Evolutionary conservation across 306 rosid genomes (phyloP).

Genomic region (Datisca glomerata): DNA sequence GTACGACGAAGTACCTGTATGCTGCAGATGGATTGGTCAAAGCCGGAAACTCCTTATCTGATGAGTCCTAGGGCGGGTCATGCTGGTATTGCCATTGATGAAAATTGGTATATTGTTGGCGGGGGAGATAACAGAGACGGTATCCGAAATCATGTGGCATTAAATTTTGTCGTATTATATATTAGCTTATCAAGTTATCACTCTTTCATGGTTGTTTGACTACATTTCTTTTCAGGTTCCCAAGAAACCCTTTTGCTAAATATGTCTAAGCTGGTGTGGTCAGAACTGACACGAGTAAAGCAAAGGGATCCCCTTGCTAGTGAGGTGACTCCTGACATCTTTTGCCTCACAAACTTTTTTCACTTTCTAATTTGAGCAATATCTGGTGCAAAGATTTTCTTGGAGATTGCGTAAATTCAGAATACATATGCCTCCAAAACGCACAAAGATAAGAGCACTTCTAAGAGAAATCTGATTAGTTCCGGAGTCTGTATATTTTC

Average conservation of each 20-base stretch:
- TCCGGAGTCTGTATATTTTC: too few relatives aligned
- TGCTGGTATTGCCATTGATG: constrained; percentile 68
- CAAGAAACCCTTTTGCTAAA: constrained; percentile 69
- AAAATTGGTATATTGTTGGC: constrained; percentile 83
- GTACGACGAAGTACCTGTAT: constrained; percentile 1
- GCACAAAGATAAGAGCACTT: too few relatives aligned
- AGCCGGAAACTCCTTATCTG: constrained; percentile 68
- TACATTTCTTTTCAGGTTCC: constrained; percentile 51
- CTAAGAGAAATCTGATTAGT: too few relatives aligned
- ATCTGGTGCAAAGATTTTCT: too few relatives aligned
- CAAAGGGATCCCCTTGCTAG: constrained; percentile 91
- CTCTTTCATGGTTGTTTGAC: constrained; percentile 13
- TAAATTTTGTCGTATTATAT: not conserved
- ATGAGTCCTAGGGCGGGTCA: constrained; percentile 92
- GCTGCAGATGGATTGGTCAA: constrained; percentile 95
- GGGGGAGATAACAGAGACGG: constrained; percentile 96
- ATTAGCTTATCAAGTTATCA: not conserved
- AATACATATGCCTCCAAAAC: too few relatives aligned
- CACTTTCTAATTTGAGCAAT: constrained; percentile 6
- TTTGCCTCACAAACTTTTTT: not conserved
- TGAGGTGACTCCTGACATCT: constrained; percentile 54
- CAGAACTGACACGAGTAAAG: constrained; percentile 60
- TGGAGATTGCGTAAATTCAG: too few relatives aligned
- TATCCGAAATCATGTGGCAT: constrained; percentile 19
- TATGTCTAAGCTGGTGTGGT: constrained; percentile 92